Evolutionary conservation across 257 asterid genomes (phyloP), one percentile per base, ranked within the genome.

Genomic region (Misopates orontium): DNA sequence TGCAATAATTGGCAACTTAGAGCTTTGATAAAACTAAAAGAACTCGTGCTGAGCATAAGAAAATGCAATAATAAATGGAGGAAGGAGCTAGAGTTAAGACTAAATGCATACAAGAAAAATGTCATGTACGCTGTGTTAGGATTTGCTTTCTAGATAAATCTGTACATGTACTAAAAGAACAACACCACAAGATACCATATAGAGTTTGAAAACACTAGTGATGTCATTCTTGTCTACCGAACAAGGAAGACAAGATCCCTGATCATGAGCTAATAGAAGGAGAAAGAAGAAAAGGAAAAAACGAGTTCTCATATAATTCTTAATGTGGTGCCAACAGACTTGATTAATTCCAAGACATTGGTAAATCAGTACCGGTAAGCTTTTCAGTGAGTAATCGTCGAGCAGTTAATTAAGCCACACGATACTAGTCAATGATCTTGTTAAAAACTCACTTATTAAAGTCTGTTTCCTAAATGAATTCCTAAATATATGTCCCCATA

Each of bases 191-290:
- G 25, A 57, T n/a, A 23, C 20, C 28, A 39, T 36, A 9, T 20
- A 13, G 56, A 60, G 63, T 19, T 50, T 20, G 22, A 21, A 48
- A n/a, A 17, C 22, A 19, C 44, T 31, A 31, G 68, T 62, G 14
- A 60, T 41, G 52, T 50, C 62, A 51, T 41, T 25, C 42, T 22
- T 40, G 19, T 45, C 18, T 12, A 39, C 36, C 8, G 49, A 47
- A 28, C 36, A 57, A 48, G 21, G 49, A 59, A 51, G 64, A 44
- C 18, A 12, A 50, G 42, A 44, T 45, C 16, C 16, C 5, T 5
- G 56, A 45, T 8, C 47, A 56, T 56, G 69, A 70, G 39, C 59
- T 50, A 18, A 59, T 20, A 24, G 67, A 15, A 60, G 49, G 32
- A 50, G 47, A 36, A 21, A 66, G 42, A 36, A 36, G 42, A 10